Conservation (phyloP, 768 basidiomycete species). For the Leucogyrophana mollusca region DNA sequence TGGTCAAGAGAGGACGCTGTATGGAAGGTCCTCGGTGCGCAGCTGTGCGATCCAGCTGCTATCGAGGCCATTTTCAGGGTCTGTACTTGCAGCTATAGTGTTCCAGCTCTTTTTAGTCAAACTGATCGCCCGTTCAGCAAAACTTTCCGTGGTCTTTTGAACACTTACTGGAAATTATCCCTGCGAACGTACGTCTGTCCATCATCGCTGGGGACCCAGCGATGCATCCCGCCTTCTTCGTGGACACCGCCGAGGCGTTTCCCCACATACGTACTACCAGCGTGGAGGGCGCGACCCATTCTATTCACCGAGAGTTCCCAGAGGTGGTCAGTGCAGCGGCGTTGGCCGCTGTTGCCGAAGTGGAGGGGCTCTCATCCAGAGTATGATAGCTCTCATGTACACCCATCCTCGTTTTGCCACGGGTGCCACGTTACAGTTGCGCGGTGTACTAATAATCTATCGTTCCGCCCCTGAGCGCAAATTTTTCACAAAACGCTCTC, state of each 20-base stretch:
- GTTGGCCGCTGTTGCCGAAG: background rate
- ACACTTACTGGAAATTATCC: conserved; percentile 2
- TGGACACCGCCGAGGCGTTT: conserved; percentile 4
- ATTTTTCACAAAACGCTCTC: no score
- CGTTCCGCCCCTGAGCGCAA: no score
- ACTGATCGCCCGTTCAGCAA: conserved; percentile 15
- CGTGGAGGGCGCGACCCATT: conserved; percentile 11
- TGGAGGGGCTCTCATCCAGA: no score
- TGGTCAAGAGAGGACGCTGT: conserved; percentile 1
- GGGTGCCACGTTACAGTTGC: no score
- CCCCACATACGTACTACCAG: conserved; percentile 2
- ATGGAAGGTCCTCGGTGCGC: background rate
- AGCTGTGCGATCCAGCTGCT: background rate
- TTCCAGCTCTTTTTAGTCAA: background rate
- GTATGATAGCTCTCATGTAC: no score
- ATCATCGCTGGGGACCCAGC: conserved; percentile 15
- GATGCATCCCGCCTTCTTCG: background rate
- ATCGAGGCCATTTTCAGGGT: background rate
- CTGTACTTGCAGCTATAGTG: background rate
- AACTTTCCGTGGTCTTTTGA: conserved; percentile 20
- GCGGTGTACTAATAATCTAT: no score
- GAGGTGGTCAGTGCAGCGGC: conserved; percentile 10
- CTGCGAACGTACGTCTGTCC: conserved; percentile 9
- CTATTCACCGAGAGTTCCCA: conserved; percentile 14
- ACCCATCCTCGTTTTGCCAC: no score